These are phyloP conservation scores for Trebouxia gelatinosa DNA, from an alignment of 163 green algal genomes.

Conservation along the genomic window DNA sequence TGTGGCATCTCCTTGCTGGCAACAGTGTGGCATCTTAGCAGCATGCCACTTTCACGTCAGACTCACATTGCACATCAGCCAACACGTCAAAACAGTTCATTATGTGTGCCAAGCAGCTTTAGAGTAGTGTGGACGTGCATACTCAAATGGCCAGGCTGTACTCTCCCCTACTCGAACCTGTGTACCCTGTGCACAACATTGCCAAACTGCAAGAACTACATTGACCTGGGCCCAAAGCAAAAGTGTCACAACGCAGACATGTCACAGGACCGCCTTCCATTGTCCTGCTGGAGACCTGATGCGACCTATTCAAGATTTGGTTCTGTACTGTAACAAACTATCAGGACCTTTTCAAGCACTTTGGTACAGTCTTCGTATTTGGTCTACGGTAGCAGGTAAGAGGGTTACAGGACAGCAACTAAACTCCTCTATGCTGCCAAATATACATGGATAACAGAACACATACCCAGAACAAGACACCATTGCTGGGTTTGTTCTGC, in stretches of 20 bases:
- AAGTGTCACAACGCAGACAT: background rate
- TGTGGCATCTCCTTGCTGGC: constrained; percentile 40
- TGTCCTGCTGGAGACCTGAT: background rate
- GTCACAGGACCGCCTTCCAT: background rate
- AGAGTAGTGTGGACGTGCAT: too few species aligned
- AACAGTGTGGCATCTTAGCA: background rate
- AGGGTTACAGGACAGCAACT: constrained; percentile 81
- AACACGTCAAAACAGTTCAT: too few species aligned
- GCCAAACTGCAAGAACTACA: background rate
- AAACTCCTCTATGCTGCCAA: constrained; percentile 62
- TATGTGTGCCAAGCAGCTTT: too few species aligned
- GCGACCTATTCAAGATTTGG: too few species aligned
- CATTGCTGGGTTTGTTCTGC: constrained; percentile 78
- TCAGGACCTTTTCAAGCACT: too few species aligned
- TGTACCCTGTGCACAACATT: too few species aligned
- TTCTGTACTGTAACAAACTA: too few species aligned
- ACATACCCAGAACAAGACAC: constrained; percentile 78
- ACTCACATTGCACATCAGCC: too few species aligned
- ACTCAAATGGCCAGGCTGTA: too few species aligned
- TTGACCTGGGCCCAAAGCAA: background rate
- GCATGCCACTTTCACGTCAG: background rate
- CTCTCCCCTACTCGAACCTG: too few species aligned
- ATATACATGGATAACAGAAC: constrained; percentile 93
- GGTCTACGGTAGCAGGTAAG: constrained; percentile 62
- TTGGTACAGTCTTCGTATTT: constrained; percentile 84